Conservation (phyloP, 176 grass and related monocot genomes). For the Oryza australiensis region DNA sequence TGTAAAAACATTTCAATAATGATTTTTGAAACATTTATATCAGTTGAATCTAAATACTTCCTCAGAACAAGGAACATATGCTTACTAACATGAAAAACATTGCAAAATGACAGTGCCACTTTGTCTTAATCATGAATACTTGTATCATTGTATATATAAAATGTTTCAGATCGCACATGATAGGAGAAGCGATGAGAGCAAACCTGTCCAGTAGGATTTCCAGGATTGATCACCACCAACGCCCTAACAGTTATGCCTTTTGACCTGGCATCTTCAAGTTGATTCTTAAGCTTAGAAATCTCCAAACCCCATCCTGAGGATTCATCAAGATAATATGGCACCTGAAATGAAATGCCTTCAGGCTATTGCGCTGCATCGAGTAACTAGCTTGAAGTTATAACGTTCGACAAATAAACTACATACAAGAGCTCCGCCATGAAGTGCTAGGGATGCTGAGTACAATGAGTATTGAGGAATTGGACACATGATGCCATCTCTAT, state of each 20-base stretch:
- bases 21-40: slow-evolving; percentile 5
- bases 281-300: slow-evolving; percentile 82
- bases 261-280: slow-evolving; percentile 83
- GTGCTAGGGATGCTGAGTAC: slow-evolving; percentile 93
- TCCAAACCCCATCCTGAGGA: slow-evolving; percentile 92
- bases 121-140: background rate
- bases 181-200: background rate
- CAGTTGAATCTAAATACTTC: slow-evolving; percentile 4
- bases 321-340: slow-evolving; percentile 97
- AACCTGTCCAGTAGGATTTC: slow-evolving; percentile 99
- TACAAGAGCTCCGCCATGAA: slow-evolving; percentile 97
- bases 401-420: slow-evolving; percentile 29
- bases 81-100: slow-evolving; percentile 12
- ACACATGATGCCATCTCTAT: slow-evolving; percentile 91
- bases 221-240: slow-evolving; percentile 96
- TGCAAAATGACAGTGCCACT: background rate
- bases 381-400: background rate
- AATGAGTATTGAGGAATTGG: slow-evolving; percentile 97
- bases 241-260: slow-evolving; percentile 83
- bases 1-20: slow-evolving; percentile 13
- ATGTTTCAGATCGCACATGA: background rate
- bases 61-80: background rate
- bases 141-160: background rate
- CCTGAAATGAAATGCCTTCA: slow-evolving; percentile 50
- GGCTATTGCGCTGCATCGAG: background rate